Percentiles rank a stretch among this genome's conserved stretches.
Evolutionary conservation across 306 rosid genomes (phyloP).

Genomic region (Pterocarpus santalinus): DNA sequence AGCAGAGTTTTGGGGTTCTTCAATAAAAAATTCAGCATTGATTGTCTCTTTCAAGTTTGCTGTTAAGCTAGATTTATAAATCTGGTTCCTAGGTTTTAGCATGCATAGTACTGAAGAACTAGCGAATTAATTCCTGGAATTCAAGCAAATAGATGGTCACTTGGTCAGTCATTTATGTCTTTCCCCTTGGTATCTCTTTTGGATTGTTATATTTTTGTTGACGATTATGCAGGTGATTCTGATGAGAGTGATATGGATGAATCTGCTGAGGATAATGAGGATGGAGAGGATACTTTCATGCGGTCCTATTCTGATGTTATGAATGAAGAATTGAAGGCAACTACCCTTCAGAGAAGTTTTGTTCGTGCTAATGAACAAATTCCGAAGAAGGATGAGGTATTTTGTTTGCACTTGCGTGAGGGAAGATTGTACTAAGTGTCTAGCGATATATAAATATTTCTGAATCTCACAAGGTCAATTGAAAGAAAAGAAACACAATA

Average conservation of each 20-base stretch:
- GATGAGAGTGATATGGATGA: constrained; percentile 69
- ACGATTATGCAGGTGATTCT: constrained; percentile 68
- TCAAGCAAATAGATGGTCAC: constrained; percentile 24
- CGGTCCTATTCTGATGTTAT: constrained; percentile 79
- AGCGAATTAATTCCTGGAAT: constrained; percentile 15
- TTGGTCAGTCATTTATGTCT: constrained; percentile 10
- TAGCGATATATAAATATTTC: not conserved
- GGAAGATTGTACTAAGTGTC: constrained; percentile 18
- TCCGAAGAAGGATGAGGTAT: constrained; percentile 79
- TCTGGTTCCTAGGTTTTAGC: constrained; percentile 17
- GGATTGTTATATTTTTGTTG: constrained; percentile 33
- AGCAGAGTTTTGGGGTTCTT: not conserved
- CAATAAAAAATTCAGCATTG: not conserved
- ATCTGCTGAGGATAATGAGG: constrained; percentile 51
- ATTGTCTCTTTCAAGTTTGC: constrained; percentile 12
- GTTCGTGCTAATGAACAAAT: constrained; percentile 78
- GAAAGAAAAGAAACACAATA: constrained; percentile 6
- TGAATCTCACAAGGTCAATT: constrained; percentile 23
- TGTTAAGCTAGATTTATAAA: constrained; percentile 23
- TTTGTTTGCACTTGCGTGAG: constrained; percentile 39
- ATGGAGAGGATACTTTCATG: constrained; percentile 65
- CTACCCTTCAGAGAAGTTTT: constrained; percentile 84
- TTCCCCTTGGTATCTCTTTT: constrained; percentile 10
- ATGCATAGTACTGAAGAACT: constrained; percentile 24
- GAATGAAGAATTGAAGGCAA: constrained; percentile 73